These are phyloP conservation scores for Hibiscus tridactylites DNA, from an alignment of 345 rosid genomes.

Conservation along the genomic window DNA sequence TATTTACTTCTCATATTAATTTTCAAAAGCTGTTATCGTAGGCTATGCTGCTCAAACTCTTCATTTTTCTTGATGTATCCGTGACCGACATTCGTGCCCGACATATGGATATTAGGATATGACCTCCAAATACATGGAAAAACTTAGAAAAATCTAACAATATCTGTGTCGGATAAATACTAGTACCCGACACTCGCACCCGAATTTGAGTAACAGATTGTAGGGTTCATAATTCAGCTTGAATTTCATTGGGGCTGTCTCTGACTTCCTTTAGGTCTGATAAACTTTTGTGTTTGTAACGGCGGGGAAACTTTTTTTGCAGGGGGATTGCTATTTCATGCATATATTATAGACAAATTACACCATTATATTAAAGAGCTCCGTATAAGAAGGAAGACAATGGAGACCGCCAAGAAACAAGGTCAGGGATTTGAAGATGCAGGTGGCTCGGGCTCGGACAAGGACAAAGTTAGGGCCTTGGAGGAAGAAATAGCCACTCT, in stretches of 20 bases:
- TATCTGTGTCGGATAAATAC: too few relatives aligned
- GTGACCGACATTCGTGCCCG: too few relatives aligned
- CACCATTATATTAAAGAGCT: constrained; percentile 90
- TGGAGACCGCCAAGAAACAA: constrained; percentile 71
- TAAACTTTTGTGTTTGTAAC: constrained; percentile 7
- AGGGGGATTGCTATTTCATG: constrained; percentile 74
- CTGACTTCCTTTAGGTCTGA: neutral
- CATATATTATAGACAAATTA: constrained; percentile 74
- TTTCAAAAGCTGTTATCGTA: neutral
- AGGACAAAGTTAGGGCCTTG: constrained; percentile 43
- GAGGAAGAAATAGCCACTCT: constrained; percentile 44
- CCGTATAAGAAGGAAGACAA: constrained; percentile 60
- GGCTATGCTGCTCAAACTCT: neutral
- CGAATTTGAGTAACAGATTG: too few relatives aligned
- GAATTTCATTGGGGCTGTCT: neutral
- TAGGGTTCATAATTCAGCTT: neutral
- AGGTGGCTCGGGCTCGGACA: constrained; percentile 11
- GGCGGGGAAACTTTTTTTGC: constrained; percentile 19
- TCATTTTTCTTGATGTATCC: too few relatives aligned
- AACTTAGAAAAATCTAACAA: too few relatives aligned
- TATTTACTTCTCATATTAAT: too few relatives aligned
- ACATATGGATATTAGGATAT: too few relatives aligned
- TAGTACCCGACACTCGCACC: too few relatives aligned
- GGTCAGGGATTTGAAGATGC: constrained; percentile 49
- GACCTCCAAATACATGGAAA: too few relatives aligned